Percentiles rank a stretch among this genome's conserved stretches.
Conservation (phyloP, 345 rosid species). For the Dimocarpus longan region DNA sequence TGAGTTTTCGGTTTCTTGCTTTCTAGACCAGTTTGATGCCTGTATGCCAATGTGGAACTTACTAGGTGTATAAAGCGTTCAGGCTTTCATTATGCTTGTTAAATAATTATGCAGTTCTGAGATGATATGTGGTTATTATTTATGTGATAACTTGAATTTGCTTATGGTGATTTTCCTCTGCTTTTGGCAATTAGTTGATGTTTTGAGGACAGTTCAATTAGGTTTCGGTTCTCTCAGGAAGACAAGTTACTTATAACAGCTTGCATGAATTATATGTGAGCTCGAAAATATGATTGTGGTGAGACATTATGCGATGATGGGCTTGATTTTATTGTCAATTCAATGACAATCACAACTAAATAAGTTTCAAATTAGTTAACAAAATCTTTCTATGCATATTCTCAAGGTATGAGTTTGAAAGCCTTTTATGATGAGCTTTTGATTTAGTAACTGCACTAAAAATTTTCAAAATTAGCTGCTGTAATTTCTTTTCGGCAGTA, state of each 20-base stretch:
- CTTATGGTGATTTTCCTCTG: not conserved
- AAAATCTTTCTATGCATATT: not conserved
- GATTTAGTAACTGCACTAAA: no score
- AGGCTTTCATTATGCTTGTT: conserved; percentile 20
- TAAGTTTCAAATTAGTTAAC: not conserved
- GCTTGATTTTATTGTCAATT: not conserved
- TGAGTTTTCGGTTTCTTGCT: conserved; percentile 22
- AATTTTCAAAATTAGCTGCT: no score
- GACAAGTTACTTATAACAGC: no score
- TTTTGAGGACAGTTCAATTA: not conserved
- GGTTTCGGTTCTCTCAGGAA: no score
- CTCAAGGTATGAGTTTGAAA: no score
- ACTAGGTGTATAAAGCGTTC: conserved; percentile 16
- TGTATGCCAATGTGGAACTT: conserved; percentile 28
- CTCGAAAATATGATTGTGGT: not conserved
- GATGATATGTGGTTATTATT: conserved; percentile 4
- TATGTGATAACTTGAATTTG: conserved; percentile 4
- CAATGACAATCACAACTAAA: not conserved
- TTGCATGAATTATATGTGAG: not conserved
- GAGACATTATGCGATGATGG: not conserved
- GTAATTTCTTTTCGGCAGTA: no score
- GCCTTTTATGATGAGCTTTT: no score
- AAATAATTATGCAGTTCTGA: conserved; percentile 26
- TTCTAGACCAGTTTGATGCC: conserved; percentile 11
- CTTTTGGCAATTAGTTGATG: not conserved